A percentile compares a stretch with the other conserved stretches of the same genome.
phyloP scores from a whole-genome alignment of 306 rosid species.

The Vigna radiata region DNA sequence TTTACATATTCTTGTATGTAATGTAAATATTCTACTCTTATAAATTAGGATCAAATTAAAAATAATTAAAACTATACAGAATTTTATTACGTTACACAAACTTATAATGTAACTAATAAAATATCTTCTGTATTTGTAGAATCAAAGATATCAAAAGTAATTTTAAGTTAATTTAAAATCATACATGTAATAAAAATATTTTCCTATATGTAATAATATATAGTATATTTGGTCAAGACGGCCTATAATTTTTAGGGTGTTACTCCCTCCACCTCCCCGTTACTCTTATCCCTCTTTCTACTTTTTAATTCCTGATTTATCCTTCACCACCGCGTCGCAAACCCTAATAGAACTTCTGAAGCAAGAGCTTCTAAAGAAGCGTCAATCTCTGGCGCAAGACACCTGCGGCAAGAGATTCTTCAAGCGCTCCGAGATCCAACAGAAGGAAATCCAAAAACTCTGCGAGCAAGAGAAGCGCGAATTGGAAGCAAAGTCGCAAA shows the following conservation, averaged over 20 bases:
- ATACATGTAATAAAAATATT: not conserved
- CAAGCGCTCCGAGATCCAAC: constrained; percentile 94
- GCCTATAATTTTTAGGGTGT: not conserved
- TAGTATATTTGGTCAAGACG: not conserved
- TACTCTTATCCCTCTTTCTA: no score
- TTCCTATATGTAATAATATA: not conserved
- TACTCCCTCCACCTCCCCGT: no score
- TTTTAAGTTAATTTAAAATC: not conserved
- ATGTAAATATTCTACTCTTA: no score
- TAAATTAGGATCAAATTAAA: no score
- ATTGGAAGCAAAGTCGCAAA: constrained; percentile 75
- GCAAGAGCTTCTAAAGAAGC: constrained; percentile 85
- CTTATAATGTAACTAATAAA: no score
- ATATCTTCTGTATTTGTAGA: no score
- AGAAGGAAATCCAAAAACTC: constrained; percentile 81
- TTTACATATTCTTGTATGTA: no score
- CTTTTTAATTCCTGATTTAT: no score
- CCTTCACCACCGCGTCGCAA: not conserved
- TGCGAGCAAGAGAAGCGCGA: constrained; percentile 93
- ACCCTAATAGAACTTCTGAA: constrained; percentile 82
- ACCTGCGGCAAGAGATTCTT: constrained; percentile 82
- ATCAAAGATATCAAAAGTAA: no score
- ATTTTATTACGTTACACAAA: no score
- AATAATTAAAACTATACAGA: no score
- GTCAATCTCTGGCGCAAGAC: constrained; percentile 70